Evolutionary conservation across 1,139 yeast genomes (phyloP).

Genomic region (Sugiyamaella neomexicana): DNA sequence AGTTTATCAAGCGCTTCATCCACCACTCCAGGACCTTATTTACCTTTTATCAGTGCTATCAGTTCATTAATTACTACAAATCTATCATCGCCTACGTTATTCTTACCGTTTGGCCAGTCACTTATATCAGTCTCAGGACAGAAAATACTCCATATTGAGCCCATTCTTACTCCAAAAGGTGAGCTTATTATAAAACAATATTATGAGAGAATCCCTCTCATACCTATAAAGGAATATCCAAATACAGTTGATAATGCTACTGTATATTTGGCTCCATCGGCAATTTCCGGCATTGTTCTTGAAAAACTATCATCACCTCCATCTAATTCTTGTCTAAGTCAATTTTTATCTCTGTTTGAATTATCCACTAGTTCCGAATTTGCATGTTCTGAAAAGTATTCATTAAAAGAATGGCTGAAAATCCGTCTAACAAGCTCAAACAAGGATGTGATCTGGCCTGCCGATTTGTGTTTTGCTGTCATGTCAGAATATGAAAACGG

Average conservation of each 20-base stretch:
- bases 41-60: slow-evolving; percentile 61
- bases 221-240: background rate
- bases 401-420: slow-evolving; percentile 15
- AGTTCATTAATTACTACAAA: slow-evolving; percentile 53
- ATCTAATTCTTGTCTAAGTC: background rate
- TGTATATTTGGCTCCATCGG: slow-evolving; percentile 15
- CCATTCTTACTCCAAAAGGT: slow-evolving; percentile 42
- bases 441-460: slow-evolving; percentile 24
- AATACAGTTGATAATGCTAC: background rate
- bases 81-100: slow-evolving; percentile 50
- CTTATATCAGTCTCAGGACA: slow-evolving; percentile 26
- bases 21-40: slow-evolving; percentile 45
- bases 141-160: slow-evolving; percentile 32
- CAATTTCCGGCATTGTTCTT: slow-evolving; percentile 30
- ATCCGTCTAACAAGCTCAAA: slow-evolving; percentile 12
- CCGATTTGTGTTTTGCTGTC: slow-evolving; percentile 23
- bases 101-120: slow-evolving; percentile 43
- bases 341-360: slow-evolving; percentile 13
- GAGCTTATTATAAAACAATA: slow-evolving; percentile 36
- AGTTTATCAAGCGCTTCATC: slow-evolving; percentile 32
- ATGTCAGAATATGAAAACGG: background rate
- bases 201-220: slow-evolving; percentile 25
- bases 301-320: slow-evolving; percentile 17
- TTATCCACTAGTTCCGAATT: slow-evolving; percentile 15
- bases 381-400: slow-evolving; percentile 15